These are phyloP conservation scores for Penicillium flavigenum DNA, from an alignment of 495 filamentous ascomycete genomes.

Conservation along the genomic window DNA sequence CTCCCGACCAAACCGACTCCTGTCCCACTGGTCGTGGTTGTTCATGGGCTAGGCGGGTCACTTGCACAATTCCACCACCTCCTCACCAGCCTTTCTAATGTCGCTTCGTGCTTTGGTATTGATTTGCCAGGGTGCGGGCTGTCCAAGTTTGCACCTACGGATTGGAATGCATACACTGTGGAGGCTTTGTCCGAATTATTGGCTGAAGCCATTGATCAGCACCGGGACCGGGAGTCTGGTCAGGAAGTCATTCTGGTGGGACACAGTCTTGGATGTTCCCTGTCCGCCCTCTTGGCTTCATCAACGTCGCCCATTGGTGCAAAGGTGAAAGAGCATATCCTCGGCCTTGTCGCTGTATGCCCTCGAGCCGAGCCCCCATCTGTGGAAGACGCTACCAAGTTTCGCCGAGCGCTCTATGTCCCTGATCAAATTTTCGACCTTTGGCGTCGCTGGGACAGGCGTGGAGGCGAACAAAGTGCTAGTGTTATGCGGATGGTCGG, in stretches of 20 bases:
- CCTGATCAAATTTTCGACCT: conserved; percentile 73
- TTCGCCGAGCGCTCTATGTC: conserved; percentile 59
- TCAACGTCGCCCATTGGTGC: conserved; percentile 48
- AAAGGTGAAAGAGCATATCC: conserved; percentile 58
- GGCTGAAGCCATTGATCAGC: conserved; percentile 65
- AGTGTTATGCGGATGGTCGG: conserved; percentile 84
- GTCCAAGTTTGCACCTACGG: conserved; percentile 65
- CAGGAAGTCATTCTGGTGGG: conserved; percentile 80
- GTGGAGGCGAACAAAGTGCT: conserved; percentile 71
- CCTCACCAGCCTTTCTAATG: conserved; percentile 75
- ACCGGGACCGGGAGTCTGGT: conserved; percentile 60
- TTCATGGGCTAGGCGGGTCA: conserved; percentile 89
- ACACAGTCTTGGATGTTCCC: conserved; percentile 84
- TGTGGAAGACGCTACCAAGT: conserved; percentile 48
- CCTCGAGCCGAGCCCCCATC: conserved; percentile 64
- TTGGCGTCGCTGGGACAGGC: conserved; percentile 75
- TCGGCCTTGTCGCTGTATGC: conserved; percentile 78
- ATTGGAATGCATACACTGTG: conserved; percentile 78
- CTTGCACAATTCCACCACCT: conserved; percentile 83
- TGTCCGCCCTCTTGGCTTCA: conserved; percentile 72
- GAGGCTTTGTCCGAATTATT: conserved; percentile 75
- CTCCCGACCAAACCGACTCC: conserved; percentile 69
- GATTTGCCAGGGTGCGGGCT: conserved; percentile 87
- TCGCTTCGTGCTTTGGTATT: conserved; percentile 84
- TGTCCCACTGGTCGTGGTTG: conserved; percentile 82